A percentile compares a stretch with the other conserved stretches of the same genome.
Evolutionary conservation across 176 grass and related monocot genomes (phyloP).

Genomic region (Metroxylon sagu): DNA sequence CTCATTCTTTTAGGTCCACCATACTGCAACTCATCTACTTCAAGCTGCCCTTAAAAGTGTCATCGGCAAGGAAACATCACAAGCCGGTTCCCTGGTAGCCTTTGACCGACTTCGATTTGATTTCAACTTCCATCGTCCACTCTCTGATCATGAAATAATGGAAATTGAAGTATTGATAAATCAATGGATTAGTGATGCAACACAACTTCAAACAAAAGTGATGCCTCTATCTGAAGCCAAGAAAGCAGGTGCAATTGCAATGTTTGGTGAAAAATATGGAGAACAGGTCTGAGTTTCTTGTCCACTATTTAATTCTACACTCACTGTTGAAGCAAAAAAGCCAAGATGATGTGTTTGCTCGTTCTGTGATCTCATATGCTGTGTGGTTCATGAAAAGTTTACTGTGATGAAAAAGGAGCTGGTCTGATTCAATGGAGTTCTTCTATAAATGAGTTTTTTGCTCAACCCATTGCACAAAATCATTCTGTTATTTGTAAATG

Average conservation of each 20-base stretch:
- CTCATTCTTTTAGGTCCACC: slow-evolving; percentile 53
- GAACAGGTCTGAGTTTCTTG: slow-evolving; percentile 50
- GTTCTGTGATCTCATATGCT: too few species aligned
- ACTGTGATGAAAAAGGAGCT: too few species aligned
- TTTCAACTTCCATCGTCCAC: slow-evolving; percentile 81
- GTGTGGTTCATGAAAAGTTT: too few species aligned
- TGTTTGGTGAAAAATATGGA: slow-evolving; percentile 97
- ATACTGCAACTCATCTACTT: slow-evolving; percentile 95
- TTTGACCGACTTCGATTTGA: slow-evolving; percentile 95
- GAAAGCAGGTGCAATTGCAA: slow-evolving; percentile 82
- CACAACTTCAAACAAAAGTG: slow-evolving; percentile 70
- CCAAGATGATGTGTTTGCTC: too few species aligned
- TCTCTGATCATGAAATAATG: slow-evolving; percentile 60
- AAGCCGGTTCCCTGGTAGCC: slow-evolving; percentile 88
- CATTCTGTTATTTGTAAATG: too few species aligned
- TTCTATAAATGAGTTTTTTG: too few species aligned
- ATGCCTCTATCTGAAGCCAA: slow-evolving; percentile 92
- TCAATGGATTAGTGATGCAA: slow-evolving; percentile 60
- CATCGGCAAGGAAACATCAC: slow-evolving; percentile 81
- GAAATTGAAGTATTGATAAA: slow-evolving; percentile 81
- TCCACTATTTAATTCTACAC: background rate
- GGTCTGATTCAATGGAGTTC: too few species aligned
- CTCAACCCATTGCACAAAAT: too few species aligned
- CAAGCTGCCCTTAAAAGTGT: slow-evolving; percentile 78
- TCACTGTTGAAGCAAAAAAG: background rate